Base-by-base conservation (phyloP, 176 grass and related monocot genomes). In the Zizania latifolia region DNA sequence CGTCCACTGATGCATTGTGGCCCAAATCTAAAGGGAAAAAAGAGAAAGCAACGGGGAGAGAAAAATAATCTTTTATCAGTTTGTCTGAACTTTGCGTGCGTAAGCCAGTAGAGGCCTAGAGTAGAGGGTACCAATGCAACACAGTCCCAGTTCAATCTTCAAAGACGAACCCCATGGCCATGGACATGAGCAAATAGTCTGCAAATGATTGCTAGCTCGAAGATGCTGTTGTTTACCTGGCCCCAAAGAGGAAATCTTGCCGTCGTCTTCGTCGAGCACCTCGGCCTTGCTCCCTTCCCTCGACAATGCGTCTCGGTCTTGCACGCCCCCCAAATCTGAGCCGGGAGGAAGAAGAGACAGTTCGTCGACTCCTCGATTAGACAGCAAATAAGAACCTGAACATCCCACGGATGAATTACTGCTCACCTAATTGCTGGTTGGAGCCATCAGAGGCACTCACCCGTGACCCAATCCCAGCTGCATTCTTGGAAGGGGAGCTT, bases 251-350 rank as follows among this genome's bases (percentile, higher is more conserved):
- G 85, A 45, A 50, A 2, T 30, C 38, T 37, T 58, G 37, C 1
- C 73, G 60, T 60, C 85, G 35, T 75, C 81, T 34, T 51, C 45
- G 12, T 87, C 79, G 24, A 83, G 79, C 74, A 73, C 85, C 79
- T 82, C 74, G 0, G 30, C 85, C 39, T 53, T 78, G 79, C 85
- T 82, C 31, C 79, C 85, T 40, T 40, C 48, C 74, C 65, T 72
- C 15, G 79, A 78, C 23, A 66, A 32, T 31, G 73, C 48, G 36
- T 46, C 29, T 2, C 10, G 58, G 41, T 11, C 66, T 4, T 23
- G 65, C 46, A 19, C 5, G 5, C 38, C 62, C 63, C 38, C 62
- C 63, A 48, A 88, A 88, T 84, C 86, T 88, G 50, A 46, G n/a
- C 40, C 2, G 3, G 15, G 46, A 43, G 12, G 68, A 74, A 11